Conservation (phyloP, 2,329 filamentous ascomycete genomes). For the Byssochlamys sp. region DNA sequence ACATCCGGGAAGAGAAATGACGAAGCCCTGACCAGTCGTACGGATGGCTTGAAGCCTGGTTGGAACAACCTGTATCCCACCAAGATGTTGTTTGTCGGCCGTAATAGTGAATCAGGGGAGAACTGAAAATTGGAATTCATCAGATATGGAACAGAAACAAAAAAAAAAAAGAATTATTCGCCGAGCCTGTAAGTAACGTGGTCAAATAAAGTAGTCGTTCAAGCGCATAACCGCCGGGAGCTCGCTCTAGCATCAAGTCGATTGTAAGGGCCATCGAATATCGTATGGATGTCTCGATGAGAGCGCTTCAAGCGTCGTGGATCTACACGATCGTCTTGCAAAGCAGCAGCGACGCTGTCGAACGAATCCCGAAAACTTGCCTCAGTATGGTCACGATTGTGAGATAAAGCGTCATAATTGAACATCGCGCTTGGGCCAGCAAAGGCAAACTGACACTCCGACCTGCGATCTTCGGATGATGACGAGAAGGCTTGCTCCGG, state of each 20-base stretch:
- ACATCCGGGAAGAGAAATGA: not conserved
- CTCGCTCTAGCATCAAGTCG: conserved; percentile 26
- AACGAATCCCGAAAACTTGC: conserved; percentile 19
- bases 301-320: conserved; percentile 19
- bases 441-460: conserved; percentile 3
- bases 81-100: not conserved
- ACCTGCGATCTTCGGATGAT: conserved; percentile 11
- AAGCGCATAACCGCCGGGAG: conserved; percentile 28
- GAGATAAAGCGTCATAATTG: conserved; percentile 17
- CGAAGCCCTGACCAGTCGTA: not conserved
- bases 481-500: conserved; percentile 20
- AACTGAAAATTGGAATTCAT: not conserved
- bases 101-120: not conserved
- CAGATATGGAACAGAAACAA: not conserved
- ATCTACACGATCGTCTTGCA: conserved; percentile 19
- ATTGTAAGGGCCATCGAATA: conserved; percentile 17
- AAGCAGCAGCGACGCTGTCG: conserved; percentile 22
- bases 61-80: not conserved
- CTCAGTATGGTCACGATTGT: conserved; percentile 15
- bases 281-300: conserved; percentile 19
- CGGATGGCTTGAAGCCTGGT: not conserved
- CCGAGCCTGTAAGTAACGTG: not conserved
- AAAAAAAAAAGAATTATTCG: not conserved
- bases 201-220: conserved; percentile 2
- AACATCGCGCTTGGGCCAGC: conserved; percentile 17